Evolutionary conservation across 1,284 basidiomycete genomes (phyloP).

Genomic region (Rhodotorula sp.): DNA sequence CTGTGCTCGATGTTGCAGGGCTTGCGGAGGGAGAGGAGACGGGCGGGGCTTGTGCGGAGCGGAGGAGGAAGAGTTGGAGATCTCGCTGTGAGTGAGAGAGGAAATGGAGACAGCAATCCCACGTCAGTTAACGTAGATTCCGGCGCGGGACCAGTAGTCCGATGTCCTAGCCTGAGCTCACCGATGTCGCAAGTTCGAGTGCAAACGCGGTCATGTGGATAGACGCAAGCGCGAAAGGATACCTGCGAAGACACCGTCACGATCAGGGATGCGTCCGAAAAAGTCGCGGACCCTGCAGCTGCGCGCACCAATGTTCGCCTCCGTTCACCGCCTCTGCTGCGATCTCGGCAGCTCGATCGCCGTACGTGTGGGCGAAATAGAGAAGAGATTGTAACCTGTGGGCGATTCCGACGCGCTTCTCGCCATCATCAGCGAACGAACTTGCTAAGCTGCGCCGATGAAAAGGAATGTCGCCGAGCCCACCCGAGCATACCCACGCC

Average conservation of each 20-base stretch:
- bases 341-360: conserved; percentile 26
- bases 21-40: background rate
- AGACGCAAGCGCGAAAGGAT: conserved; percentile 35
- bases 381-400: conserved; percentile 24
- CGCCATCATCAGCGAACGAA: too few species aligned
- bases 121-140: background rate
- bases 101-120: background rate
- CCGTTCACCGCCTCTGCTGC: conserved; percentile 33
- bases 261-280: background rate
- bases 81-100: conserved; percentile 21
- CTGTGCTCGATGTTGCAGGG: background rate
- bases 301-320: conserved; percentile 26
- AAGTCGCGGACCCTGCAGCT: too few species aligned
- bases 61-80: conserved; percentile 37
- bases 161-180: background rate
- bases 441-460: too few species aligned
- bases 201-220: conserved; percentile 39
- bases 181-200: conserved; percentile 23
- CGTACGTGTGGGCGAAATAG: conserved; percentile 25
- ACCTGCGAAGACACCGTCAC: conserved; percentile 14
- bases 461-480: background rate
- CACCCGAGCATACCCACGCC: conserved; percentile 31
- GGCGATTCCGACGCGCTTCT: too few species aligned
- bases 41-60: conserved; percentile 9
- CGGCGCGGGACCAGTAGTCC: too few species aligned